phyloP scores from a whole-genome alignment of 176 grass and related monocot genomes.

The Rhipidocladum racemiflorum region DNA sequence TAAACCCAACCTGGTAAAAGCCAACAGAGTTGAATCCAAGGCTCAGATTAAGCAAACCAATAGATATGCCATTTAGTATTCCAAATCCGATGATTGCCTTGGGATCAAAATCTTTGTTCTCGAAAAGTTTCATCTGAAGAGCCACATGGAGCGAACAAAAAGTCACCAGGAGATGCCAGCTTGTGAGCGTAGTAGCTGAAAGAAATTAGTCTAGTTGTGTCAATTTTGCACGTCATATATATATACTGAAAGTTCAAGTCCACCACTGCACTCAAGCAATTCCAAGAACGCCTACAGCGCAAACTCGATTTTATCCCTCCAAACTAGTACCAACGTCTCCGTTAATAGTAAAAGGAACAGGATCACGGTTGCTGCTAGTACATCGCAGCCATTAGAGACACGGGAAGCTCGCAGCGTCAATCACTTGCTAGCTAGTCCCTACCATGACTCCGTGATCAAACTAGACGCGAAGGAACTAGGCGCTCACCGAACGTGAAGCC shows the following conservation, averaged over 20 bases:
- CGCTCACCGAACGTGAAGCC: constrained; percentile 55
- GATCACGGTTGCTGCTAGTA: neutral
- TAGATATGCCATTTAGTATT: constrained; percentile 63
- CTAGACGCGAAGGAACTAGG: neutral
- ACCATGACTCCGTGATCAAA: neutral
- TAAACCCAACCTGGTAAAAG: constrained; percentile 59
- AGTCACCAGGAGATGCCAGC: constrained; percentile 77
- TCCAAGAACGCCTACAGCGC: neutral
- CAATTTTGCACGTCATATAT: neutral
- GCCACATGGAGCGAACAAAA: constrained; percentile 73
- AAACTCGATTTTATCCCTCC: neutral
- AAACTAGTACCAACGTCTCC: neutral
- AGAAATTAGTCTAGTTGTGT: neutral
- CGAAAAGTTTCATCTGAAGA: constrained; percentile 57
- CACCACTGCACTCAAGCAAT: neutral
- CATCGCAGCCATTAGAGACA: neutral
- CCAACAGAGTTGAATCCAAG: constrained; percentile 73
- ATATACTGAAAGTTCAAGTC: neutral
- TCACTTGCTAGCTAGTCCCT: neutral
- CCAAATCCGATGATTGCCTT: constrained; percentile 64
- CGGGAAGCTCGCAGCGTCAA: neutral
- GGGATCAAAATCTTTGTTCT: constrained; percentile 60
- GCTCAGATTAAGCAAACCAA: constrained; percentile 67
- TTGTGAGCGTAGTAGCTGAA: constrained; percentile 69
- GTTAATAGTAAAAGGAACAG: neutral